Conservation (phyloP, 2,329 filamentous ascomycete species). For the Emydomyces testavorans region DNA sequence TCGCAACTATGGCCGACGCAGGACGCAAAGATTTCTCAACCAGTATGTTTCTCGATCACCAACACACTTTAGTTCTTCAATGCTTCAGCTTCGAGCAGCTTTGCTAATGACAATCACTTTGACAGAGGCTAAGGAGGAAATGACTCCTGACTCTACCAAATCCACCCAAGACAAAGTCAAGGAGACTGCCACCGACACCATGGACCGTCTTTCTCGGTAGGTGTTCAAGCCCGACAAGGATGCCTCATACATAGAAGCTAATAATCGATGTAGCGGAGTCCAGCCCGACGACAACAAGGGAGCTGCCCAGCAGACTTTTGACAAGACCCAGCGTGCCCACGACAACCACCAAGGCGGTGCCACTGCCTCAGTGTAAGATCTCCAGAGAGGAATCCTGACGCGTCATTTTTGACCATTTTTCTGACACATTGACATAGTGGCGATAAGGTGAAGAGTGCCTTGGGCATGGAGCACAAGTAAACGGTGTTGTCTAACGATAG, state of each 20-base stretch:
- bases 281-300: conserved; percentile 47
- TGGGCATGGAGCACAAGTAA: conserved; percentile 27
- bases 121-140: conserved; percentile 45
- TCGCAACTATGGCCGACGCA: conserved; percentile 46
- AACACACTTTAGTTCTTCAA: not conserved
- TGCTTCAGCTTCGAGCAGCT: not conserved
- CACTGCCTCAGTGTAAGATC: conserved; percentile 31
- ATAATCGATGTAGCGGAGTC: conserved; percentile 26
- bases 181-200: conserved; percentile 45
- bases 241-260: conserved; percentile 2
- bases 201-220: conserved; percentile 45
- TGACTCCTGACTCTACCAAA: conserved; percentile 50
- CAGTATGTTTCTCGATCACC: conserved; percentile 29
- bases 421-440: conserved; percentile 22
- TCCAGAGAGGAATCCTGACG: no score
- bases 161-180: conserved; percentile 49
- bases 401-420: not conserved
- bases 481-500: not conserved
- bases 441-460: conserved; percentile 36
- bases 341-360: conserved; percentile 33
- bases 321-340: conserved; percentile 39
- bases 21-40: conserved; percentile 51
- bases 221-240: conserved; percentile 12
- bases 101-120: conserved; percentile 18
- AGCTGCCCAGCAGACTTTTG: conserved; percentile 40